These are phyloP conservation scores for Populus tremula DNA, from an alignment of 345 rosid species.

Conservation along the genomic window DNA sequence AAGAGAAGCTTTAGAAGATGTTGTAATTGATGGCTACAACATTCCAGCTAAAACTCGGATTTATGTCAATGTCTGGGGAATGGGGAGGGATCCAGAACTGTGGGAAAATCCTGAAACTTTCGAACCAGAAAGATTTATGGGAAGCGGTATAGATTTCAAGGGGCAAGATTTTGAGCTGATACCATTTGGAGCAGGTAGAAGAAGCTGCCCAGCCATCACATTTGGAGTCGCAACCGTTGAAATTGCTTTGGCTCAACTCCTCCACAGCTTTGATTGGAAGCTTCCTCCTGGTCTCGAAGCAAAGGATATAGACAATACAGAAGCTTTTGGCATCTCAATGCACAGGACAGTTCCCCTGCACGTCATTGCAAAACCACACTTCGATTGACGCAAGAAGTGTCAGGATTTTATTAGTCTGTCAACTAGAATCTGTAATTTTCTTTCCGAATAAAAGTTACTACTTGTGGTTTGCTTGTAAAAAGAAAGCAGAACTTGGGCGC, in stretches of 20 bases:
- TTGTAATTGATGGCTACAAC: constrained; percentile 16
- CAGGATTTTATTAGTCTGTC: not conserved
- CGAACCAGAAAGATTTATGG: constrained; percentile 15
- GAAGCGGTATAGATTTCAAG: constrained; percentile 18
- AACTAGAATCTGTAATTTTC: not conserved
- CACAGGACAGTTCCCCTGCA: constrained; percentile 23
- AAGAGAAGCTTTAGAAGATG: constrained; percentile 21
- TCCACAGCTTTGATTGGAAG: constrained; percentile 25
- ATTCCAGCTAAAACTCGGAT: constrained; percentile 17
- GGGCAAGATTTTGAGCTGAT: constrained; percentile 19
- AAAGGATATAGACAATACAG: constrained; percentile 22
- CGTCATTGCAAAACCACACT: constrained; percentile 17
- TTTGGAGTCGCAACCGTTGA: constrained; percentile 8
- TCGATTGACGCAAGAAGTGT: not conserved
- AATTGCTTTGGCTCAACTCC: constrained; percentile 20
- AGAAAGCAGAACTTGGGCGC: not conserved
- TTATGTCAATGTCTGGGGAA: constrained; percentile 19
- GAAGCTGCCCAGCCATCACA: constrained; percentile 19
- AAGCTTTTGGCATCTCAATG: constrained; percentile 29
- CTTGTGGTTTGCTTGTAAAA: not conserved
- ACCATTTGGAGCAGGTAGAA: constrained; percentile 26
- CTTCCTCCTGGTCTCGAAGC: constrained; percentile 20
- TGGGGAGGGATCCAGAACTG: constrained; percentile 12
- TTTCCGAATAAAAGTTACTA: not conserved
- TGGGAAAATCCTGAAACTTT: constrained; percentile 18